phyloP scores from a whole-genome alignment of 2,329 filamentous ascomycete genomes.

The Podosphaera aphanis region DNA sequence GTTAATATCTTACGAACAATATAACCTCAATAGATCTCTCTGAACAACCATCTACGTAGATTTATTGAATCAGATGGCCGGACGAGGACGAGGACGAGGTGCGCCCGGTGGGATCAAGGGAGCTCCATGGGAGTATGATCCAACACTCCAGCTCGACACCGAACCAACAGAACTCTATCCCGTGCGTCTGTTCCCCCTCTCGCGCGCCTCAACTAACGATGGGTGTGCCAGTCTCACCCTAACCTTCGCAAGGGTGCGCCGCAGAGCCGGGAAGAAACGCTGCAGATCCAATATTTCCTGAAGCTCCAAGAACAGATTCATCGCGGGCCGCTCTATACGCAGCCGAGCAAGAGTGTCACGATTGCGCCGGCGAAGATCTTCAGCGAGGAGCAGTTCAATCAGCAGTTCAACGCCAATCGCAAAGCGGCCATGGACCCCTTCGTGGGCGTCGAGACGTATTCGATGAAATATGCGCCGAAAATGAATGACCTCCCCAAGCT shows the following conservation, averaged over 20 bases:
- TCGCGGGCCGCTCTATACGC: slow-evolving; percentile 32
- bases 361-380: slow-evolving; percentile 20
- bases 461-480: slow-evolving; percentile 31
- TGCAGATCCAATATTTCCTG: slow-evolving; percentile 25
- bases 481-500: slow-evolving; percentile 30
- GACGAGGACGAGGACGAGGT: slow-evolving; percentile 11
- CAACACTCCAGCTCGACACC: slow-evolving; percentile 14
- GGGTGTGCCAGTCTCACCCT: slow-evolving; percentile 11
- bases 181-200: slow-evolving; percentile 14
- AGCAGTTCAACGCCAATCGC: slow-evolving; percentile 11
- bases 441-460: slow-evolving; percentile 33
- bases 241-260: slow-evolving; percentile 18
- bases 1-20: background rate
- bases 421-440: slow-evolving; percentile 33
- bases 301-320: slow-evolving; percentile 29
- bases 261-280: slow-evolving; percentile 21
- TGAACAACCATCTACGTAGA: background rate
- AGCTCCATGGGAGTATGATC: slow-evolving; percentile 15
- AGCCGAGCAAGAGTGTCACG: slow-evolving; percentile 11
- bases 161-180: slow-evolving; percentile 24
- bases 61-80: slow-evolving; percentile 6
- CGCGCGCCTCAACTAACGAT: background rate
- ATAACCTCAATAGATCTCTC: background rate
- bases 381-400: slow-evolving; percentile 19
- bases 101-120: slow-evolving; percentile 12